Percentiles rank a stretch among this genome's conserved stretches.
phyloP scores from a whole-genome alignment of 202 grass and related monocot genomes.

The Setaria italica region DNA sequence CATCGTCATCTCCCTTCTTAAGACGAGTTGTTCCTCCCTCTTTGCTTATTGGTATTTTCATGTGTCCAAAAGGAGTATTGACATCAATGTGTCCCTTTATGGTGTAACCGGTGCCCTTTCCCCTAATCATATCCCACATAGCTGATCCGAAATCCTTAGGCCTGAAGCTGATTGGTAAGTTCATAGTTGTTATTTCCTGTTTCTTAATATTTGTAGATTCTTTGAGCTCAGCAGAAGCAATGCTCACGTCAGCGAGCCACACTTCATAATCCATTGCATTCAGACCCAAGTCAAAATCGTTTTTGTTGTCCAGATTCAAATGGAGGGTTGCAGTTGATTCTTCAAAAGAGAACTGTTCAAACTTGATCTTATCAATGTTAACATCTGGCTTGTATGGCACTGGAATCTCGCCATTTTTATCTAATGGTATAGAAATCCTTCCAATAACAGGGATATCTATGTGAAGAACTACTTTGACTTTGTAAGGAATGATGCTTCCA shows the following conservation, averaged over 20 bases:
- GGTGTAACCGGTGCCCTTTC: conserved; percentile 80
- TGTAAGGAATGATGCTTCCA: conserved; percentile 92
- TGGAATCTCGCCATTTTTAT: conserved; percentile 88
- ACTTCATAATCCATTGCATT: conserved; percentile 89
- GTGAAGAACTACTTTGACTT: conserved; percentile 67
- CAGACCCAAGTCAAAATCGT: conserved; percentile 88
- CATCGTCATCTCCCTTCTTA: conserved; percentile 76
- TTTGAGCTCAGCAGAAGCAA: conserved; percentile 70
- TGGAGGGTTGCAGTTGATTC: conserved; percentile 70
- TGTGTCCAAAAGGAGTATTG: conserved; percentile 85
- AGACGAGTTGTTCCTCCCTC: conserved; percentile 88
- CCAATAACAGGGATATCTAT: conserved; percentile 80
- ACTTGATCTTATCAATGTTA: conserved; percentile 76
- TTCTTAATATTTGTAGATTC: conserved; percentile 73
- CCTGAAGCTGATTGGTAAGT: conserved; percentile 82
- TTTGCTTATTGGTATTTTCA: conserved; percentile 93
- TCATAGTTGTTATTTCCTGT: conserved; percentile 75
- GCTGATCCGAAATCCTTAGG: conserved; percentile 93
- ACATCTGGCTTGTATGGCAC: conserved; percentile 88
- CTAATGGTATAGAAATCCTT: conserved; percentile 78
- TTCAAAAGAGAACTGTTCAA: conserved; percentile 82
- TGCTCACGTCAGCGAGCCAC: conserved; percentile 76
- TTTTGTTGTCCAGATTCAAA: conserved; percentile 89
- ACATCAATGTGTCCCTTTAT: conserved; percentile 90
- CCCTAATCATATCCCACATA: conserved; percentile 97